Percentiles rank a stretch among this genome's conserved stretches.
Conservation (phyloP, 306 rosid genomes). For the Casuarina glauca region DNA sequence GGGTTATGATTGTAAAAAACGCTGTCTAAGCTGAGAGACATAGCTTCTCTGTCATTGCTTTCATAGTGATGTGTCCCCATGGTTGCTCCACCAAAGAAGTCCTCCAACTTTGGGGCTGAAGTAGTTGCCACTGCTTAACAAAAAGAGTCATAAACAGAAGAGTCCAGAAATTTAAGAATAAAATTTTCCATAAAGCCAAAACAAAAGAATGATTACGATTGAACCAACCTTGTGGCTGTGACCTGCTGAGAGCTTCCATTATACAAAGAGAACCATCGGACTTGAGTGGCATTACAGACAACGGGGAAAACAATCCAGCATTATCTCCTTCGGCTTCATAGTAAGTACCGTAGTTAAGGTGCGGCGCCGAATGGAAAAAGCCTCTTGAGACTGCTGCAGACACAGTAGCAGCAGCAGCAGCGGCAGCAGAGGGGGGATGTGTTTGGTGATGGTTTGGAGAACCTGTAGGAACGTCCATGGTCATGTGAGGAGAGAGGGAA, state of each 20-base stretch:
- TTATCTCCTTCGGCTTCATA: slow-evolving; percentile 57
- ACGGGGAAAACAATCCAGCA: slow-evolving; percentile 50
- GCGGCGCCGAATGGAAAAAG: slow-evolving; percentile 48
- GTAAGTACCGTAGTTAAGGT: slow-evolving; percentile 56
- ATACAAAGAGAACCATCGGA: slow-evolving; percentile 77
- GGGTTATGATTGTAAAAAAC: slow-evolving; percentile 51
- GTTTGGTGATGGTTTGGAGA: slow-evolving; percentile 27
- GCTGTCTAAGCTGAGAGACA: slow-evolving; percentile 69
- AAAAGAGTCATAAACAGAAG: slow-evolving; percentile 17
- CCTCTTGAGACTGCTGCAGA: slow-evolving; percentile 34
- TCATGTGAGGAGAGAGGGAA: slow-evolving; percentile 71
- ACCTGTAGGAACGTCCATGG: slow-evolving; percentile 40
- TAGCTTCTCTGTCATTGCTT: slow-evolving; percentile 57
- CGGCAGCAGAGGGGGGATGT: slow-evolving; percentile 37
- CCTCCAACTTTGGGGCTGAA: slow-evolving; percentile 81
- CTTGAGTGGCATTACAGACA: slow-evolving; percentile 76
- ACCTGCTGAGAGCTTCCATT: slow-evolving; percentile 61
- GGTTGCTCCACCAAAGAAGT: slow-evolving; percentile 68
- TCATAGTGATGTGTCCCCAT: slow-evolving; percentile 76
- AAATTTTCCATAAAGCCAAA: background rate
- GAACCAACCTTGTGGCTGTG: slow-evolving; percentile 68
- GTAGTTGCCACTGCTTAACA: slow-evolving; percentile 52
- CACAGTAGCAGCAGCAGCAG: slow-evolving; percentile 27
- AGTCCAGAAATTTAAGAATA: slow-evolving; percentile 6
- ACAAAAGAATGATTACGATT: slow-evolving; percentile 9